Conservation (phyloP, 805 yeast species). For the Metschnikowia orientalis region DNA sequence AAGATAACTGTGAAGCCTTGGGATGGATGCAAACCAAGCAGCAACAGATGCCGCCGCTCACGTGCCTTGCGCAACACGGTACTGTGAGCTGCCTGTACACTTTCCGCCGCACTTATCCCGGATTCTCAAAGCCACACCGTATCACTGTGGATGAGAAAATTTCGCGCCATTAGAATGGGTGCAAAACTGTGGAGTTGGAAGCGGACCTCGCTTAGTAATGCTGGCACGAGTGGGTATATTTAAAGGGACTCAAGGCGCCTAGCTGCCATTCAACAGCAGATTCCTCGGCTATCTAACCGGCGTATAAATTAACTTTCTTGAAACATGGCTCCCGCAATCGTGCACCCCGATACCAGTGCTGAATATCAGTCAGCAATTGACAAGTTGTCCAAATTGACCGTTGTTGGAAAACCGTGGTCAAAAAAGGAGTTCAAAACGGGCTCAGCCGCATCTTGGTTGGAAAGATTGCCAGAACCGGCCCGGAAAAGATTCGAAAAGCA, state of each 20-base stretch:
- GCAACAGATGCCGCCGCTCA: too few relatives aligned
- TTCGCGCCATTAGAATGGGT: constrained; percentile 9
- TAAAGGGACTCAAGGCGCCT: too few relatives aligned
- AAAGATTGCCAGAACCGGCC: constrained; percentile 21
- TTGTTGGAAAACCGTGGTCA: constrained; percentile 11
- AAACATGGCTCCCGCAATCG: constrained; percentile 6
- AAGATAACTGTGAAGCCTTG: too few relatives aligned
- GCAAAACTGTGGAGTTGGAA: constrained; percentile 12
- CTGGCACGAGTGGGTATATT: neutral
- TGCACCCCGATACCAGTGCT: constrained; percentile 4
- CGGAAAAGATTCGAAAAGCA: constrained; percentile 22
- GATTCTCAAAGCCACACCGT: constrained; percentile 6
- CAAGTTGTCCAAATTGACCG: constrained; percentile 11
- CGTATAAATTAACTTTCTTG: neutral
- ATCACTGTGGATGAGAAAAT: constrained; percentile 6
- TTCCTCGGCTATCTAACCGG: too few relatives aligned
- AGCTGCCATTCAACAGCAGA: too few relatives aligned
- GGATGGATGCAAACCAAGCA: too few relatives aligned
- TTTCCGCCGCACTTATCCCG: too few relatives aligned
- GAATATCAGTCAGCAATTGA: constrained; percentile 9
- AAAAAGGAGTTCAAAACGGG: constrained; percentile 13
- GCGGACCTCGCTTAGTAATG: constrained; percentile 1
- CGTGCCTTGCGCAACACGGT: too few relatives aligned
- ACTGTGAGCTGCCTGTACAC: too few relatives aligned
- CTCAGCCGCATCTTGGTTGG: constrained; percentile 15